Evolutionary conservation across 176 grass and related monocot genomes (phyloP).

Genomic region (Triticum dicoccoides): DNA sequence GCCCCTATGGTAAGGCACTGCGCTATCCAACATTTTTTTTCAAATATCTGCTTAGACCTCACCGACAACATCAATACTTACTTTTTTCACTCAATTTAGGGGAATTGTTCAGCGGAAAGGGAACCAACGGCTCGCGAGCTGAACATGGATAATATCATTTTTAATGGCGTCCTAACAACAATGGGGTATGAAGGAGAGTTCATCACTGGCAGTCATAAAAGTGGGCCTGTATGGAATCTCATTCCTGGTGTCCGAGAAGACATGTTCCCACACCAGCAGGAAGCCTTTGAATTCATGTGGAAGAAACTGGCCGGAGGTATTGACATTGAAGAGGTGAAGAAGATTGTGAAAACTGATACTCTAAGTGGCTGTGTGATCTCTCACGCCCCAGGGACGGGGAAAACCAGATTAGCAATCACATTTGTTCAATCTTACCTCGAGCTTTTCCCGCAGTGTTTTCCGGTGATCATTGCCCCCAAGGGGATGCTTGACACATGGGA

Average conservation of each 20-base stretch:
- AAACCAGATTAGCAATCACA: slow-evolving; percentile 70
- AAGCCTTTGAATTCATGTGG: slow-evolving; percentile 93
- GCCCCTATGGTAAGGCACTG: slow-evolving; percentile 57
- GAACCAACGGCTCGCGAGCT: slow-evolving; percentile 1
- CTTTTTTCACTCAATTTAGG: slow-evolving; percentile 21
- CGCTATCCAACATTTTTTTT: background rate
- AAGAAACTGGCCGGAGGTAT: slow-evolving; percentile 58
- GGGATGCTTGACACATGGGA: slow-evolving; percentile 69
- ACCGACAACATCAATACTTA: background rate
- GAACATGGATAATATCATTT: background rate
- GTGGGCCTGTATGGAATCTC: slow-evolving; percentile 68
- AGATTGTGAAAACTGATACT: background rate
- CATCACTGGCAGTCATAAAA: slow-evolving; percentile 11
- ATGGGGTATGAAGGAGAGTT: slow-evolving; percentile 11
- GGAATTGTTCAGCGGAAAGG: slow-evolving; percentile 16
- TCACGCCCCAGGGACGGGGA: slow-evolving; percentile 91
- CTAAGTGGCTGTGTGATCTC: slow-evolving; percentile 88
- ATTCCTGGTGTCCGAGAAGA: slow-evolving; percentile 50
- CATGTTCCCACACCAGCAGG: slow-evolving; percentile 72
- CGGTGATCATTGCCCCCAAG: slow-evolving; percentile 72
- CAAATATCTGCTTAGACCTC: slow-evolving; percentile 3
- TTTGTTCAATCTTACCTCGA: slow-evolving; percentile 82
- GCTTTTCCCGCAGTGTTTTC: slow-evolving; percentile 51
- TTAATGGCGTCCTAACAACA: slow-evolving; percentile 41
- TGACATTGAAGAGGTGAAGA: slow-evolving; percentile 44